These are phyloP conservation scores for Phytophthora agathidicida DNA, from an alignment of 352 stramenopile species.

Conservation along the genomic window DNA sequence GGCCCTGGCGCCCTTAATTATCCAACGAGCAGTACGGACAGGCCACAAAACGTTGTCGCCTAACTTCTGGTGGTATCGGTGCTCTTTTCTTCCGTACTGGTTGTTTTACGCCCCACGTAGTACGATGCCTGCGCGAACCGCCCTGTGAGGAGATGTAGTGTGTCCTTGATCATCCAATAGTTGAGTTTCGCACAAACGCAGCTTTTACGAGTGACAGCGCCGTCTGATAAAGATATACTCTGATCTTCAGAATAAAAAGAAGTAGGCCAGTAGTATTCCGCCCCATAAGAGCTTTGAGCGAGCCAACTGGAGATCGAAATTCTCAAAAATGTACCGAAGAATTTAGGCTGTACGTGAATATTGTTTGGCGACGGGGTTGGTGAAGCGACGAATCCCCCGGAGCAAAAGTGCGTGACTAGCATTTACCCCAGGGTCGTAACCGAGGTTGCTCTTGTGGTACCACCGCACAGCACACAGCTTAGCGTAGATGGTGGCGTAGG, in stretches of 20 bases:
- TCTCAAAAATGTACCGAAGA: not conserved
- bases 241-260: constrained; percentile 14
- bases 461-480: constrained; percentile 15
- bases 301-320: not conserved
- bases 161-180: not conserved
- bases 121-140: not conserved
- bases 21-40: not conserved
- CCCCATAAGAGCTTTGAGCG: constrained; percentile 7
- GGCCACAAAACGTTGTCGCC: not conserved
- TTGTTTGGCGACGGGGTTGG: constrained; percentile 22
- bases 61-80: not conserved
- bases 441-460: constrained; percentile 10
- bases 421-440: constrained; percentile 22
- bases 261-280: constrained; percentile 12
- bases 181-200: not conserved
- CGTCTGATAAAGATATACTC: constrained; percentile 17
- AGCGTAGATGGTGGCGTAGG: constrained; percentile 7
- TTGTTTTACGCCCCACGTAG: constrained; percentile 15
- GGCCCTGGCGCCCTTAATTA: not conserved
- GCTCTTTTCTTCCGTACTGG: not conserved
- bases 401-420: constrained; percentile 9
- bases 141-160: not conserved
- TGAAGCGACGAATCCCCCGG: constrained; percentile 12
- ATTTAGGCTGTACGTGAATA: not conserved
- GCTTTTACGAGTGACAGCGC: not conserved